Percentiles rank a stretch among this genome's conserved stretches.
Conservation (phyloP, 495 filamentous ascomycete species). For the Penicillium odoratum region DNA sequence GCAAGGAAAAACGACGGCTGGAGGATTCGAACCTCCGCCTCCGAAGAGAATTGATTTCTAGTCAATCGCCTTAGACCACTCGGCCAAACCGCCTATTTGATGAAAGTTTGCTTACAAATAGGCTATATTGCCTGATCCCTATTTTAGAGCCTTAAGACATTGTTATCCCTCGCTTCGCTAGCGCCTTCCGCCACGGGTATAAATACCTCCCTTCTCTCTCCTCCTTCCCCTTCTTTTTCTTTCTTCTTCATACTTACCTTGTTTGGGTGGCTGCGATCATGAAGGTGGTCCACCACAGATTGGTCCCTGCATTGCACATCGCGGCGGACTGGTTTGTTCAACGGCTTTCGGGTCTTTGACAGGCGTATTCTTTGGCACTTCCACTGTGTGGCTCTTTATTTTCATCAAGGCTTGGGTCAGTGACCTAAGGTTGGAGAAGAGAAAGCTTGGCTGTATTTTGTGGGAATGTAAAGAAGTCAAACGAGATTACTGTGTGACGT, state of each 20-base stretch:
- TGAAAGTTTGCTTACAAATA: not conserved
- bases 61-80: constrained; percentile 23
- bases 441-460: constrained; percentile 1
- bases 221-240: constrained; percentile 32
- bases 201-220: too few relatives aligned
- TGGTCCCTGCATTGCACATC: constrained; percentile 72
- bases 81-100: constrained; percentile 16
- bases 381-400: constrained; percentile 45
- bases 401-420: constrained; percentile 52
- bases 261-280: constrained; percentile 63
- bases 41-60: constrained; percentile 16
- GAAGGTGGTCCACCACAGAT: constrained; percentile 57
- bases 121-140: not conserved
- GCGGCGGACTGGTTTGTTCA: constrained; percentile 61
- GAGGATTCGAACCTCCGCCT: constrained; percentile 6
- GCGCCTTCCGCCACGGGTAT: too few relatives aligned
- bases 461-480: too few relatives aligned
- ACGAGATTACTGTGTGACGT: too few relatives aligned
- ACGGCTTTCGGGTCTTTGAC: constrained; percentile 63
- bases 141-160: not conserved
- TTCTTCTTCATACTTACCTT: constrained; percentile 76
- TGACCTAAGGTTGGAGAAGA: constrained; percentile 54
- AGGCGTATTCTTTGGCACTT: constrained; percentile 70
- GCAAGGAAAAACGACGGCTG: not conserved
- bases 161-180: too few relatives aligned